A percentile compares a stretch with the other conserved stretches of the same genome.
Conservation (phyloP, 441 rosid species). For the Biscutella laevigata region DNA sequence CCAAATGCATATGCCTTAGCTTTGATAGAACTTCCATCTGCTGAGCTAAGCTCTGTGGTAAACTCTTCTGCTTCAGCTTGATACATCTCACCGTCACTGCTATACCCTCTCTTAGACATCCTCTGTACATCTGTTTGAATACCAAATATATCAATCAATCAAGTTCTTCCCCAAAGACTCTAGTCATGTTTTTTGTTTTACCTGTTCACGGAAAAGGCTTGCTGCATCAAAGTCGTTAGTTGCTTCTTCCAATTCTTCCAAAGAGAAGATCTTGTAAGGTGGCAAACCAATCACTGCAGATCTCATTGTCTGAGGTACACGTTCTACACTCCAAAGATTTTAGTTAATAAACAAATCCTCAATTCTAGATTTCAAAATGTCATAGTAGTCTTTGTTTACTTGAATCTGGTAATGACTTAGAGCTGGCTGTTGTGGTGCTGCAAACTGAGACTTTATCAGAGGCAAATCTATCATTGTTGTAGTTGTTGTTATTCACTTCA, state of each 20-base stretch:
- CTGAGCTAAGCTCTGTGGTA: conserved; percentile 54
- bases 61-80: conserved; percentile 61
- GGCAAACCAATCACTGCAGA: conserved; percentile 70
- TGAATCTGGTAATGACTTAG: conserved; percentile 44
- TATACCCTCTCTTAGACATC: conserved; percentile 57
- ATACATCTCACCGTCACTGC: conserved; percentile 54
- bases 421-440: conserved; percentile 42
- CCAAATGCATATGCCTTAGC: conserved; percentile 79
- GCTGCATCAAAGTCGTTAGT: conserved; percentile 64
- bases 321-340: conserved; percentile 33
- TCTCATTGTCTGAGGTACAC: conserved; percentile 79
- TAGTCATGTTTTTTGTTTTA: conserved; percentile 18
- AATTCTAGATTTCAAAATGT: conserved; percentile 3
- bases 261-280: conserved; percentile 50
- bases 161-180: not conserved
- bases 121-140: conserved; percentile 53
- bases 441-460: conserved; percentile 47
- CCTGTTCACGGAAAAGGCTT: conserved; percentile 66
- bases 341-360: not conserved
- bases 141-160: not conserved
- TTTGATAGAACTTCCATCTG: conserved; percentile 72
- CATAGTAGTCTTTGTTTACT: conserved; percentile 34
- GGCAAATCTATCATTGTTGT: conserved; percentile 29
- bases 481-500: conserved; percentile 29
- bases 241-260: conserved; percentile 85